These are phyloP conservation scores for Fusarium marasasianum DNA, from an alignment of 2,329 filamentous ascomycete genomes.

Conservation along the genomic window DNA sequence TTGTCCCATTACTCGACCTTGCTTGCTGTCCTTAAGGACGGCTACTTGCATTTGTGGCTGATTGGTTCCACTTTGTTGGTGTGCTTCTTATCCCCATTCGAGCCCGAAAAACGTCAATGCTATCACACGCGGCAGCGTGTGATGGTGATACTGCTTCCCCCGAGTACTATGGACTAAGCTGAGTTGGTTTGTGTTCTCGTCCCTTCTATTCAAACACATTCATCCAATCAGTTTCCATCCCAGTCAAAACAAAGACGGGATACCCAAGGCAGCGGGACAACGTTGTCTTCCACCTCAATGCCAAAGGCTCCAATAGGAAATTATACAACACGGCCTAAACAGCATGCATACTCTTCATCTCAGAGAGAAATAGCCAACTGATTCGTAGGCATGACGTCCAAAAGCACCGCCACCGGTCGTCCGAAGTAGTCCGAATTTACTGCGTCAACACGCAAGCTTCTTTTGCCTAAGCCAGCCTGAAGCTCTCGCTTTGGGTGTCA, in stretches of 20 bases:
- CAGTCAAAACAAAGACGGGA: constrained; percentile 8
- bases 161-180: neutral
- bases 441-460: constrained; percentile 20
- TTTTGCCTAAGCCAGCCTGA: constrained; percentile 12
- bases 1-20: neutral
- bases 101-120: neutral
- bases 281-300: constrained; percentile 17
- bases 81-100: neutral
- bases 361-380: neutral
- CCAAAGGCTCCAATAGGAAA: constrained; percentile 19
- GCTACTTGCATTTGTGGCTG: constrained; percentile 23
- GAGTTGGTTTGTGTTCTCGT: constrained; percentile 4
- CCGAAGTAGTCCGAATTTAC: neutral
- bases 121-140: constrained; percentile 5
- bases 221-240: constrained; percentile 14
- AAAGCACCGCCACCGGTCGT: neutral
- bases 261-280: constrained; percentile 28
- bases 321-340: neutral
- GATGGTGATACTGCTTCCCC: constrained; percentile 9
- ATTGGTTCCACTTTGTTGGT: constrained; percentile 21
- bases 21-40: neutral
- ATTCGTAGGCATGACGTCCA: neutral
- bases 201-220: constrained; percentile 12
- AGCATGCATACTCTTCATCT: constrained; percentile 15
- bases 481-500: neutral